phyloP scores from a whole-genome alignment of 2,329 filamentous ascomycete genomes.

The Monilinia fructicola region DNA sequence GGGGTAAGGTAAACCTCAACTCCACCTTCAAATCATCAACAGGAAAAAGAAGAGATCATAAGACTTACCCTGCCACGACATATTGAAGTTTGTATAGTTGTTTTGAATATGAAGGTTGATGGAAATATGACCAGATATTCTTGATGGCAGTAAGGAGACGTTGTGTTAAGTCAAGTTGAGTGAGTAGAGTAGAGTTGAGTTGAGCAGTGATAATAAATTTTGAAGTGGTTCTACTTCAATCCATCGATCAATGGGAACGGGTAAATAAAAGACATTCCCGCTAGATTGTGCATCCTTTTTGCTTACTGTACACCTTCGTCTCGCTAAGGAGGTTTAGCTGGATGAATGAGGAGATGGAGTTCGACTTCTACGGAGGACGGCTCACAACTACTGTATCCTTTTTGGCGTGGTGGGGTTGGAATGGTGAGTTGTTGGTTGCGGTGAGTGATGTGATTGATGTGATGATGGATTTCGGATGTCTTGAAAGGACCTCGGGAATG shows the following conservation, averaged over 20 bases:
- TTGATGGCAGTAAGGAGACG: not conserved
- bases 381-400: no score
- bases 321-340: constrained; percentile 23
- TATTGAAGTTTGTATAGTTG: constrained; percentile 43
- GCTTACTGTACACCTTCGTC: not conserved
- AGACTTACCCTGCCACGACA: constrained; percentile 73
- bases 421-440: constrained; percentile 24
- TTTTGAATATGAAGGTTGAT: constrained; percentile 11
- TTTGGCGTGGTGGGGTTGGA: constrained; percentile 15
- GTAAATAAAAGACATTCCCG: constrained; percentile 12
- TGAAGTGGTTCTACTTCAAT: constrained; percentile 6
- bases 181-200: no score
- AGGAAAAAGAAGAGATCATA: constrained; percentile 8
- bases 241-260: not conserved
- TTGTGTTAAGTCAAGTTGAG: not conserved
- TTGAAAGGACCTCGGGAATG: no score
- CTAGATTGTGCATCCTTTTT: not conserved
- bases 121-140: not conserved
- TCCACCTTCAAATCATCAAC: not conserved
- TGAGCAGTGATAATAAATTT: constrained; percentile 16
- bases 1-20: constrained; percentile 21
- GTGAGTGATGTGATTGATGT: constrained; percentile 2
- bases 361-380: no score
- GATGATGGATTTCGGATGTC: not conserved
- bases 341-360: not conserved